Evolutionary conservation across 306 rosid species (phyloP), one percentile per base, ranked within the genome.

Genomic region (Ziziphus jujuba): DNA sequence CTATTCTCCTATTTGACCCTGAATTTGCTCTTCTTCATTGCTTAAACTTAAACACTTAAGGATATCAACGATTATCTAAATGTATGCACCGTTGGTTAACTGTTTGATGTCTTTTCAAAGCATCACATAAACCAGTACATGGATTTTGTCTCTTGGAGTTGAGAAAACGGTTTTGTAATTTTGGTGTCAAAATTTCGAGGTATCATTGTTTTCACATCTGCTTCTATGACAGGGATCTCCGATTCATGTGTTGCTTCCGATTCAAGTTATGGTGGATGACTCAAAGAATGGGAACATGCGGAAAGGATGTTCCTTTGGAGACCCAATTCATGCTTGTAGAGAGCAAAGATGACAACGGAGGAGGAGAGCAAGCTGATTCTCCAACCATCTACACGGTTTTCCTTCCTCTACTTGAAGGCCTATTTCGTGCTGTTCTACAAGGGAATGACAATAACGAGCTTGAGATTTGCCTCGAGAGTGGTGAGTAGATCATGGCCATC

Each of bases 241-340:
- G 96, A 19, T 93, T 93, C 84, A 57, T 90, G 87, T 88, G 97
- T 75, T 87, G 88, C 56, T 93, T 93, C 72, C 95, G 99, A 45
- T 93, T 93, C 87, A 90, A 90, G 85, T 77, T 93, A 66, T 93
- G 99, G 99, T 93, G 99, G 99, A 93, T 93, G 99, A 90, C 99
- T n/a, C 99, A 95, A 50, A 90, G 95, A 66, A 90, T 88, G 95
- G 99, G 99, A 66, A 84, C 82, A 19, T 83, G 82, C 76, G 99
- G 96, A 54, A 83, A 68, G 74, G 99, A 95, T 65, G 78, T 95
- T 65, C 99, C 99, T 51, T 61, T 95, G 45, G 99, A 95, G 87
- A 95, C 99, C 12, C 99, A 95, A 33, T 95, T 90, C 83, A 73
- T 95, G 89, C 89, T 95, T 2, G 84, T 95, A 59, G 99, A 95